phyloP scores from a whole-genome alignment of 495 filamentous ascomycete species.

The Recurvomyces mirabilis region DNA sequence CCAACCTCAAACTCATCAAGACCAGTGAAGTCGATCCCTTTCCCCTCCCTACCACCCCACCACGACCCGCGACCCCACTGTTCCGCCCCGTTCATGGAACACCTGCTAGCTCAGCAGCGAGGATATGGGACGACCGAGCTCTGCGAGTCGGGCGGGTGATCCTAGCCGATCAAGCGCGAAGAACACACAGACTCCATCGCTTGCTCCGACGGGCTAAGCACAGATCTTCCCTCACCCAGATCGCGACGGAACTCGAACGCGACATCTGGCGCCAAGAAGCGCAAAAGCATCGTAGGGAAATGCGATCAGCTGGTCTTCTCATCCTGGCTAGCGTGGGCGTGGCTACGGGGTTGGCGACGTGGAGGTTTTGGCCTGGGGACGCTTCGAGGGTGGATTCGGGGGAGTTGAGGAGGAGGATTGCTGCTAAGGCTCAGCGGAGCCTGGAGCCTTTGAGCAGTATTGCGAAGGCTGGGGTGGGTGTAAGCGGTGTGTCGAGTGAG shows the following conservation, averaged over 20 bases:
- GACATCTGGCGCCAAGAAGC: slow-evolving; percentile 3
- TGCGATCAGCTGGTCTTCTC: slow-evolving; percentile 5
- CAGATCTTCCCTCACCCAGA: neutral
- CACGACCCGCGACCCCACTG: neutral
- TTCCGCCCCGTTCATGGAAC: too few relatives aligned
- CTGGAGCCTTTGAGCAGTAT: neutral
- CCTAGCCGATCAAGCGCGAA: slow-evolving; percentile 4
- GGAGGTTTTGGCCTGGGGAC: slow-evolving; percentile 14
- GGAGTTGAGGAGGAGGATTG: slow-evolving; percentile 9
- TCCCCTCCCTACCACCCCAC: slow-evolving; percentile 6
- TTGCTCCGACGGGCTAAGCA: slow-evolving; percentile 1
- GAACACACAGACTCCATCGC: neutral
- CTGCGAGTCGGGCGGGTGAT: slow-evolving; percentile 5
- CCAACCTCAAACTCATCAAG: slow-evolving; percentile 17
- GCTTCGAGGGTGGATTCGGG: slow-evolving; percentile 1
- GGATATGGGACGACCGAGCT: slow-evolving; percentile 8
- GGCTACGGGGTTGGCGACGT: slow-evolving; percentile 17
- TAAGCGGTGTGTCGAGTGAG: neutral
- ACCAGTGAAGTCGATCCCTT: slow-evolving; percentile 12
- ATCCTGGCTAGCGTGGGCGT: slow-evolving; percentile 8
- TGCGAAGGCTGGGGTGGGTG: neutral
- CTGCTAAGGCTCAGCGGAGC: slow-evolving; percentile 1
- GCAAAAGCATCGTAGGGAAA: neutral
- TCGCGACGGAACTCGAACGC: neutral
- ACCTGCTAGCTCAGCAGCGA: neutral